phyloP scores from a whole-genome alignment of 257 asterid genomes.

The Fraxinus excelsior region DNA sequence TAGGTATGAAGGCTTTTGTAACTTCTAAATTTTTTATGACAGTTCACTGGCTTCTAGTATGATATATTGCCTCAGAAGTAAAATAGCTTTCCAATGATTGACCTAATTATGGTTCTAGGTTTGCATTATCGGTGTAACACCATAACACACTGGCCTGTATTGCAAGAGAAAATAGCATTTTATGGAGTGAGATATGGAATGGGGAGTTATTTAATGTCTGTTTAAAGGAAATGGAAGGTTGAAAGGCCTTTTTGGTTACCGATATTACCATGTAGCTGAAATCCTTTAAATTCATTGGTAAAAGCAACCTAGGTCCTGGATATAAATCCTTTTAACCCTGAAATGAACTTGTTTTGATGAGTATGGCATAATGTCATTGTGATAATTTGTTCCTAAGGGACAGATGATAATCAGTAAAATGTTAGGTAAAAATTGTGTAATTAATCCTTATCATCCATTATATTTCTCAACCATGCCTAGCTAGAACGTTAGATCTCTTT shows the following conservation, averaged over 20 bases:
- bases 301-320: neutral
- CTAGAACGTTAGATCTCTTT: slow-evolving; percentile 5
- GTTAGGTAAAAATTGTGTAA: neutral
- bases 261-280: neutral
- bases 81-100: neutral
- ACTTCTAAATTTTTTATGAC: slow-evolving; percentile 5
- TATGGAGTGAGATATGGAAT: slow-evolving; percentile 1
- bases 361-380: slow-evolving; percentile 1
- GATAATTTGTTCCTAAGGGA: neutral
- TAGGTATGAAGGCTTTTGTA: slow-evolving; percentile 57
- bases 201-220: neutral
- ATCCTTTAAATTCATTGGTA: neutral
- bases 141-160: neutral
- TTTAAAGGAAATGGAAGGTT: neutral
- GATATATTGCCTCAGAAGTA: slow-evolving; percentile 15
- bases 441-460: neutral
- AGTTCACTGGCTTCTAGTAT: slow-evolving; percentile 10
- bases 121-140: slow-evolving; percentile 10
- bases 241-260: neutral
- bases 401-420: slow-evolving; percentile 2
- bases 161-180: slow-evolving; percentile 19
- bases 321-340: neutral
- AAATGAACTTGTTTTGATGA: neutral
- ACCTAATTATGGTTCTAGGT: slow-evolving; percentile 1
- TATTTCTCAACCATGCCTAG: slow-evolving; percentile 10